phyloP scores from a whole-genome alignment of 805 yeast genomes.

The Kodamaea hsintzibuensis region DNA sequence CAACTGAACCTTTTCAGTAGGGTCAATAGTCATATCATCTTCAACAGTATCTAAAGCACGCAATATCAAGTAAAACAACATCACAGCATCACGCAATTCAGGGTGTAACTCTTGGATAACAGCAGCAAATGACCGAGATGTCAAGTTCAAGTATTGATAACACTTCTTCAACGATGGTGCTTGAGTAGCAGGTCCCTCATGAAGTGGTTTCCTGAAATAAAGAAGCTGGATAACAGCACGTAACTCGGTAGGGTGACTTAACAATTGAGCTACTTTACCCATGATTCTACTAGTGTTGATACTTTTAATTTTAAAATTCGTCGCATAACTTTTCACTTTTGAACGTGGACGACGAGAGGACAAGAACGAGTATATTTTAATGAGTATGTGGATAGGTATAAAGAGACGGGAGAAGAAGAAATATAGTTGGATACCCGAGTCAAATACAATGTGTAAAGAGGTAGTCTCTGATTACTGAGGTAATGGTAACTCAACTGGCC shows the following conservation, averaged over 20 bases:
- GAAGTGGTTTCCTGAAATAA: constrained; percentile 51
- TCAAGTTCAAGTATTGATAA: constrained; percentile 60
- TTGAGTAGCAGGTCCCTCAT: constrained; percentile 45
- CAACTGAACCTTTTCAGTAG: constrained; percentile 69
- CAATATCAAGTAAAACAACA: constrained; percentile 81
- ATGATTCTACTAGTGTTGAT: constrained; percentile 27
- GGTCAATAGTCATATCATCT: constrained; percentile 88
- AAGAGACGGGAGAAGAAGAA: no score
- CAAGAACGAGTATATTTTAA: no score
- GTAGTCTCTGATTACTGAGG: no score
- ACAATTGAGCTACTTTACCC: constrained; percentile 62
- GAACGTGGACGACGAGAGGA: no score
- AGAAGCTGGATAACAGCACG: constrained; percentile 64
- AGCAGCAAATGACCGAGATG: constrained; percentile 93
- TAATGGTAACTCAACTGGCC: no score
- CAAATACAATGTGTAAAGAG: no score
- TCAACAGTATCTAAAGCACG: constrained; percentile 95
- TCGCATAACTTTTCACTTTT: neutral
- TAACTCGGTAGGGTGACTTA: constrained; percentile 71
- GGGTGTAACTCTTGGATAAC: constrained; percentile 92
- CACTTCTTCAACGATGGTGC: constrained; percentile 51
- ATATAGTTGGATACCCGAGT: no score
- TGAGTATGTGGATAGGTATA: no score
- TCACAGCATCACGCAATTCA: constrained; percentile 76
- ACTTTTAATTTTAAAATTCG: neutral